A percentile compares a stretch with the other conserved stretches of the same genome.
These are phyloP conservation scores for Botrytis aclada DNA, from an alignment of 2,329 filamentous ascomycete species.

Conservation along the genomic window DNA sequence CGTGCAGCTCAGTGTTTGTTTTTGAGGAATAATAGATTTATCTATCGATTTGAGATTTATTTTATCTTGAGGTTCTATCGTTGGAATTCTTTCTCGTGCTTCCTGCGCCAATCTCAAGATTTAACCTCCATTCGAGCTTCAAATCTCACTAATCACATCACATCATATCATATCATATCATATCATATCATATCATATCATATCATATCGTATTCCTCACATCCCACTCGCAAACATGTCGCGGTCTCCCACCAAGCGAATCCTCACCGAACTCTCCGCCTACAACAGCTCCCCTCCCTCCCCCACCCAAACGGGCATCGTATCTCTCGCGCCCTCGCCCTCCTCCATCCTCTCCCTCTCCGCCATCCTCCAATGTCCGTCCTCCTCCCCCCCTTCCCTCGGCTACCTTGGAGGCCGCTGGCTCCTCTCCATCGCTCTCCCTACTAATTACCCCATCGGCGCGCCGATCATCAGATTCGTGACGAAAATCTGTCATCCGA, in stretches of 20 bases:
- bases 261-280: slow-evolving; percentile 55
- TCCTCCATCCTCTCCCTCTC: slow-evolving; percentile 54
- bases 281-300: slow-evolving; percentile 40
- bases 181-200: not conserved
- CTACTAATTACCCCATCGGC: slow-evolving; percentile 71
- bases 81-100: not conserved
- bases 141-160: not conserved
- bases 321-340: slow-evolving; percentile 53
- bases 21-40: not conserved
- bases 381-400: slow-evolving; percentile 59
- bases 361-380: slow-evolving; percentile 46
- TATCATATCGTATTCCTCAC: not conserved
- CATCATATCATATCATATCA: not conserved
- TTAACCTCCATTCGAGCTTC: not conserved
- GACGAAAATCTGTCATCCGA: slow-evolving; percentile 85
- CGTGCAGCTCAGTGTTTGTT: not conserved
- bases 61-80: too few relatives aligned
- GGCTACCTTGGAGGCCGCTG: slow-evolving; percentile 62
- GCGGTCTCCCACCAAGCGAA: slow-evolving; percentile 49
- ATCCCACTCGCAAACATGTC: slow-evolving; percentile 18
- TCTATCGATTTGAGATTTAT: not conserved
- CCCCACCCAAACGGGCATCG: slow-evolving; percentile 55
- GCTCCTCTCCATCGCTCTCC: slow-evolving; percentile 75
- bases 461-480: slow-evolving; percentile 77
- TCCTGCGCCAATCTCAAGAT: not conserved